Percentiles rank a stretch among this genome's conserved stretches.
Conservation (phyloP, 2,329 filamentous ascomycete genomes). For the Claviceps sp. region DNA sequence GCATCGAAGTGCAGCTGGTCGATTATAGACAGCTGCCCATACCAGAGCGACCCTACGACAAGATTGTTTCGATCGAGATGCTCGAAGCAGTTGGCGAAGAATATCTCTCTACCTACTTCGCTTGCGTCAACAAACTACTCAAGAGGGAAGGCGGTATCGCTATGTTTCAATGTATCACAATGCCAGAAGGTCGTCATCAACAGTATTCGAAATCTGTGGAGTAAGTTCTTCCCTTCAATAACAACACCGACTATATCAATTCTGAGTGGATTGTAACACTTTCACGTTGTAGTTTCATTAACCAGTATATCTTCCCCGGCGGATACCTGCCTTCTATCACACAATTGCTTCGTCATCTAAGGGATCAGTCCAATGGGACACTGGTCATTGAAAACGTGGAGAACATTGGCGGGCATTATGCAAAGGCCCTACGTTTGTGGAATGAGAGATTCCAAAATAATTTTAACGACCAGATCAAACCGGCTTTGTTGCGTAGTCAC, state of each 20-base stretch:
- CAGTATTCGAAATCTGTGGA: conserved; percentile 54
- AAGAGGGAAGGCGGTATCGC: conserved; percentile 54
- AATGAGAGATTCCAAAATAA: conserved; percentile 49
- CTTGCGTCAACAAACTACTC: conserved; percentile 46
- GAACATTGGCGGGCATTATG: conserved; percentile 64
- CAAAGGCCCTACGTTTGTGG: conserved; percentile 56
- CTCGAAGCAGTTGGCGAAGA: conserved; percentile 59
- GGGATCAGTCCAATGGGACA: conserved; percentile 43
- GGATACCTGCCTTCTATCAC: conserved; percentile 51
- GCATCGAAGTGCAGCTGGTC: conserved; percentile 51
- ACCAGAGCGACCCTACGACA: conserved; percentile 47
- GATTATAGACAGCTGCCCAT: conserved; percentile 53
- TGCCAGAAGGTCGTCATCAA: conserved; percentile 55
- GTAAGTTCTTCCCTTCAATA: conserved; percentile 18
- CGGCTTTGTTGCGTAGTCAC: conserved; percentile 46
- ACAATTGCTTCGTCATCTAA: conserved; percentile 46
- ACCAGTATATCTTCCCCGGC: conserved; percentile 68
- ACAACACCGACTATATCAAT: neutral
- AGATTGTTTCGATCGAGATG: conserved; percentile 67
- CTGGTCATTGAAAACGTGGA: conserved; percentile 54
- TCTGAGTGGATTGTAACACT: conserved; percentile 1
- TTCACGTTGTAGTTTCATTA: conserved; percentile 43
- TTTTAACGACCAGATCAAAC: conserved; percentile 47
- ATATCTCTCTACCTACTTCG: conserved; percentile 55
- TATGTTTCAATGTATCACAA: conserved; percentile 66